Percentiles rank a stretch among this genome's conserved stretches.
These are phyloP conservation scores for Penicillium sp. DNA, from an alignment of 2,329 filamentous ascomycete species.

Conservation along the genomic window DNA sequence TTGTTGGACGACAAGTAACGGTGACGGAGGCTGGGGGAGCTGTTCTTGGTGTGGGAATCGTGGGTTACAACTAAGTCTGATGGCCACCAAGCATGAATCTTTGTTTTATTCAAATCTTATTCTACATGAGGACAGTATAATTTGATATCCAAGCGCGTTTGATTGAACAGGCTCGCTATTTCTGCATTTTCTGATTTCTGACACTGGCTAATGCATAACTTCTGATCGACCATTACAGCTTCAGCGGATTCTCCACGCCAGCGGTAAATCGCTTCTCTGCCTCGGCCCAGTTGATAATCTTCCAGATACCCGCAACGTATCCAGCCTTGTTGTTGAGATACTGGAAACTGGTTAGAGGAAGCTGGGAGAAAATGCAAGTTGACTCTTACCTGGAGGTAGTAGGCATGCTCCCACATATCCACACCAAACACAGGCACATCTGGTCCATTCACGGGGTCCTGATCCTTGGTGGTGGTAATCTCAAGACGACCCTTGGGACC, in stretches of 20 bases:
- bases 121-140: background rate
- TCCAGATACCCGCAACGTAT: conserved; percentile 86
- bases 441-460: conserved; percentile 72
- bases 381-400: conserved; percentile 68
- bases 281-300: conserved; percentile 87
- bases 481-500: conserved; percentile 54
- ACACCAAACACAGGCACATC: conserved; percentile 72
- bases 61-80: conserved; percentile 30
- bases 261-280: conserved; percentile 60
- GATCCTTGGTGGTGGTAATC: conserved; percentile 78
- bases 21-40: conserved; percentile 19
- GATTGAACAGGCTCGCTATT: background rate
- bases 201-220: no score
- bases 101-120: background rate
- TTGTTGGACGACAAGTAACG: conserved; percentile 32
- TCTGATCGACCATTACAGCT: conserved; percentile 16
- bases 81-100: background rate
- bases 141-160: background rate
- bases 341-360: conserved; percentile 36
- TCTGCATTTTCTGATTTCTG: no score
- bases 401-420: conserved; percentile 93
- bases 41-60: conserved; percentile 29
- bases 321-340: conserved; percentile 92
- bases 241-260: conserved; percentile 26
- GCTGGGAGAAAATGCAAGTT: background rate